Base-by-base conservation (phyloP, 192 early-diverging fungal species). In the Backusella tuberculispora region DNA sequence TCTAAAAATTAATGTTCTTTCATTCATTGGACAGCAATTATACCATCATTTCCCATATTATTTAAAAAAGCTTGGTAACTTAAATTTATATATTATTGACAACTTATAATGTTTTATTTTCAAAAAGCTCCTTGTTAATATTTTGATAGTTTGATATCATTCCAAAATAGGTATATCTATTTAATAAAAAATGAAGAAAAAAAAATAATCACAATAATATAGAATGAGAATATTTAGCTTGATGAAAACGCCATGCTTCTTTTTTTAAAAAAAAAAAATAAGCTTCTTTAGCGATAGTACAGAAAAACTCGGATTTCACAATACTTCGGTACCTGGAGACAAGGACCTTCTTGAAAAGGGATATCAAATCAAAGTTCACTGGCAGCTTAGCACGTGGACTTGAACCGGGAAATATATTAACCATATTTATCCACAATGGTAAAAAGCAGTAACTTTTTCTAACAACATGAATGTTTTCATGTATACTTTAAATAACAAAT, bases 1-100 rank as follows among this genome's bases (percentile, higher is more conserved):
- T 56, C 19, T 21, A 56, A 9, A 56, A 21, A 56, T 56, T 56
- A 56, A 21, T 24, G 24, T 56, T 24, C 50, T 19, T 56, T 7
- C 50, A 56, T 56, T 21, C 50, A 56, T 56, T 56, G 50, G 50
- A 56, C 50, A 56, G 19, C 9, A 42, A 56, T 56, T 56, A 21
- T 24, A n/a, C 17, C 19, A 56, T 56, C 50, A 56, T 56, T 56
- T 56, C 24, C 50, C 10, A 56, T 21, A 56, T 56, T 56, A 21
- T 24, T 56, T 21, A 56, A 8, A 56, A 56, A n/a, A n/a, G n/a
- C n/a, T n/a, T n/a, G n/a, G 21, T 21, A 56, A 24, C 50, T 21
- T 53, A 21, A 19, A 53, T 53, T 53, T 53, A 8, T n/a, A n/a
- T n/a, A 53, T 21, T 56, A 9, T 56, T 53, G 19, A 21, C 19